Base-by-base conservation (phyloP, 2,329 filamentous ascomycete species). In the Colletotrichum lentis region DNA sequence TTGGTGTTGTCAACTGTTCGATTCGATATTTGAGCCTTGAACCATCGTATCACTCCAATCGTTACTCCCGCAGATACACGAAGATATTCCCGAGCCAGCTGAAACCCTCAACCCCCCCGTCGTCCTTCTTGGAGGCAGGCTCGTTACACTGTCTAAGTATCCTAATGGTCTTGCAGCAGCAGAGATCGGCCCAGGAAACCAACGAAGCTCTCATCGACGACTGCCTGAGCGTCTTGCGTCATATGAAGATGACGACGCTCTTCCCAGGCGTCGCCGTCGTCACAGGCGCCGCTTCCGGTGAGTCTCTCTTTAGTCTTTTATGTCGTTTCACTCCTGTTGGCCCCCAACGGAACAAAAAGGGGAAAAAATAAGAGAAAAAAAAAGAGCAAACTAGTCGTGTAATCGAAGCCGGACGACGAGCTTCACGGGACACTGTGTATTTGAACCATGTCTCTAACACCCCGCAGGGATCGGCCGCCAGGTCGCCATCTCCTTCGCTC, bases 401-500 rank as follows among this genome's bases (percentile, higher is more conserved):
- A 0, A 31, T 10, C 27, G 27, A 31, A 31, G 8, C 27, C 27
- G 7, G 27, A 31, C 27, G 27, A 8, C 8, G 27, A 6, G 27
- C 2, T 31, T 31, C 27, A 31, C 8, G 18, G 37, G 31, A 20
- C 12, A 16, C 20, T 22, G 20, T 8, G 46, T 10, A 10, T 6
- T 27, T 27, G n/a, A n/a, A n/a, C 27, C 18, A 8, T 8, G 24
- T 11, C 27, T 16, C 20, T 49, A 16, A 59, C 43, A n/a, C 8
- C 3, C 0, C 8, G 14, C 31, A 82, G 81, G 80, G 18, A 83
- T 83, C 62, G 81, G 81, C 12, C 76, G 78, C 46, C 78, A 79
- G 49, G 78, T 77, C 18, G 80, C 82, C 20, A 70, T 80, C 18
- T 79, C 82, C 0, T 83, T 84, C 70, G 80, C 79, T 2, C 72